A percentile compares a stretch with the other conserved stretches of the same genome.
Evolutionary conservation across 2,329 filamentous ascomycete genomes (phyloP).

Genomic region (Dothiorella sarmentorum): DNA sequence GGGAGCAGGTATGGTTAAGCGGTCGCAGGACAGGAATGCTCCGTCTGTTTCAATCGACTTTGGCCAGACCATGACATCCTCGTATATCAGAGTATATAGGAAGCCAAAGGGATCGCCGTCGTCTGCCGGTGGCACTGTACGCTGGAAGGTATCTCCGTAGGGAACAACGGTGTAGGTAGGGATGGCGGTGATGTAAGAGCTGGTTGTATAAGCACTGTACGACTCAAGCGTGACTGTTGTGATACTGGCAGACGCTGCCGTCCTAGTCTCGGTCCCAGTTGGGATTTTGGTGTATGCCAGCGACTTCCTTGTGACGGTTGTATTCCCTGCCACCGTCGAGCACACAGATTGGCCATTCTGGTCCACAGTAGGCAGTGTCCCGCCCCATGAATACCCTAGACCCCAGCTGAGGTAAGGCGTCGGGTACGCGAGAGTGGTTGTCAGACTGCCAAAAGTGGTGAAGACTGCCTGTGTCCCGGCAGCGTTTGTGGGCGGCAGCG

Average conservation of each 20-base stretch:
- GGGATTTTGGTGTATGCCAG: background rate
- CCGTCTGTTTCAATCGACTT: background rate
- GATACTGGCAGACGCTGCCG: background rate
- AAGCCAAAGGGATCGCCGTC: background rate
- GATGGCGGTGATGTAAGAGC: background rate
- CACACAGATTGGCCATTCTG: background rate
- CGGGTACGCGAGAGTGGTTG: background rate
- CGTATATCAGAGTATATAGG: background rate
- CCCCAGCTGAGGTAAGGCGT: constrained; percentile 1
- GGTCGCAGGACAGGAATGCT: constrained; percentile 1
- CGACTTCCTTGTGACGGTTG: background rate
- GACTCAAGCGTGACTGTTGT: background rate
- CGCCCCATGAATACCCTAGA: background rate
- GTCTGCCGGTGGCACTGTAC: background rate
- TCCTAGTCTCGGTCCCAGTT: background rate
- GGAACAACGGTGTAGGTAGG: background rate
- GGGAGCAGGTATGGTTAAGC: background rate
- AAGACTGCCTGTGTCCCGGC: constrained; percentile 2
- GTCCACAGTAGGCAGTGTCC: background rate
- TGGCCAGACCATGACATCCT: background rate
- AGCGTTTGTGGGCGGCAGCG: constrained; percentile 17
- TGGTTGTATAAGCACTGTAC: background rate
- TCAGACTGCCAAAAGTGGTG: background rate
- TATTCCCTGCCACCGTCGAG: background rate
- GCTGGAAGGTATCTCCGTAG: background rate